These are phyloP conservation scores for Aspergillus avenaceus DNA, from an alignment of 495 filamentous ascomycete species.

Conservation along the genomic window DNA sequence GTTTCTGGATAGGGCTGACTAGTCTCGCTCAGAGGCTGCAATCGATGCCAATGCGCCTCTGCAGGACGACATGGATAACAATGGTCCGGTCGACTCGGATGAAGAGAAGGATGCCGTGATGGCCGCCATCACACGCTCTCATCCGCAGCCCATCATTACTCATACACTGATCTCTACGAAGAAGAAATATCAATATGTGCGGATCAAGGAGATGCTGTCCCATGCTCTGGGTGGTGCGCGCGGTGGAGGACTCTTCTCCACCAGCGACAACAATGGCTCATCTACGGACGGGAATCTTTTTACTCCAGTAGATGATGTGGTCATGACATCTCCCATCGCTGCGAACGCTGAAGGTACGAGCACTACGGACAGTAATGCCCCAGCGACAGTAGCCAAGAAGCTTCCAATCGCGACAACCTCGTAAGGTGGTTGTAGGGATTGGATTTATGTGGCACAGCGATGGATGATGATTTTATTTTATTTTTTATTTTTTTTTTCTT, in stretches of 20 bases:
- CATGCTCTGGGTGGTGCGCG: conserved; percentile 58
- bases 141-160: conserved; percentile 67
- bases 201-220: conserved; percentile 84
- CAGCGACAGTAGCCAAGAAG: conserved; percentile 25
- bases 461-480: not conserved
- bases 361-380: conserved; percentile 20
- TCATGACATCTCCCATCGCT: conserved; percentile 19
- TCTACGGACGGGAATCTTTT: conserved; percentile 31
- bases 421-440: not conserved
- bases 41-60: conserved; percentile 92
- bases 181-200: conserved; percentile 73
- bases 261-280: conserved; percentile 27
- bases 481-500: not conserved
- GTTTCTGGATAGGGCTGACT: conserved; percentile 10
- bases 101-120: conserved; percentile 90
- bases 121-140: conserved; percentile 69
- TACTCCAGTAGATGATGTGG: conserved; percentile 25
- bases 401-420: conserved; percentile 15
- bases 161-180: conserved; percentile 63
- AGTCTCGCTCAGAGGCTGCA: conserved; percentile 63
- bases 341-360: conserved; percentile 13
- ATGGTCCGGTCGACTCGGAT: conserved; percentile 80
- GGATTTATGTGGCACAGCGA: not conserved
- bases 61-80: conserved; percentile 73
- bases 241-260: conserved; percentile 44